Evolutionary conservation across 2,329 filamentous ascomycete species (phyloP).

Genomic region (Dothistroma septosporum): DNA sequence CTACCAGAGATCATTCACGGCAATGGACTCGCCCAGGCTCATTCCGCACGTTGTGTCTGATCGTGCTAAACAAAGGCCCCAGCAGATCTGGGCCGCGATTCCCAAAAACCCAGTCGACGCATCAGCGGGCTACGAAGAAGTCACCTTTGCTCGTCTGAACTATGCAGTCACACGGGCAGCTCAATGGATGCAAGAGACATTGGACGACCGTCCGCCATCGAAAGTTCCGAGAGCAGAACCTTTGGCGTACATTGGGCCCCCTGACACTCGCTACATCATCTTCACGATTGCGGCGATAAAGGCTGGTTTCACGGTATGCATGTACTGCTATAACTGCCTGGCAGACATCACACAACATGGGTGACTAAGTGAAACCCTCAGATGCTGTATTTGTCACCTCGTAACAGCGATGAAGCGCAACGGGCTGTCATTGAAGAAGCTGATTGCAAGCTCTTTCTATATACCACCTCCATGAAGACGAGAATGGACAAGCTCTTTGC

Average conservation of each 20-base stretch:
- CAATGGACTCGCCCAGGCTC: background rate
- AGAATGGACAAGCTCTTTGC: background rate
- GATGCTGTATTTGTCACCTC: background rate
- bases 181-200: background rate
- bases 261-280: background rate
- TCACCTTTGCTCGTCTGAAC: background rate
- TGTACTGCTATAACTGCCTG: background rate
- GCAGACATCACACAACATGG: background rate
- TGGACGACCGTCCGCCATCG: background rate
- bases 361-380: background rate
- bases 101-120: background rate
- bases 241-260: background rate
- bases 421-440: background rate
- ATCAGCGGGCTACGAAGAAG: background rate
- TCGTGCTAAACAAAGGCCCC: background rate
- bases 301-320: background rate
- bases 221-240: background rate
- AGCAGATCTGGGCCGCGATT: background rate
- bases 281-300: background rate
- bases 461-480: background rate
- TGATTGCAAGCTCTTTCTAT: background rate
- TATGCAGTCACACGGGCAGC: background rate
- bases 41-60: background rate
- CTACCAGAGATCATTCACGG: too few species aligned
- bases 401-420: background rate